Evolutionary conservation across 352 stramenopile species (phyloP).

Genomic region (Phytopythium kandeliae): DNA sequence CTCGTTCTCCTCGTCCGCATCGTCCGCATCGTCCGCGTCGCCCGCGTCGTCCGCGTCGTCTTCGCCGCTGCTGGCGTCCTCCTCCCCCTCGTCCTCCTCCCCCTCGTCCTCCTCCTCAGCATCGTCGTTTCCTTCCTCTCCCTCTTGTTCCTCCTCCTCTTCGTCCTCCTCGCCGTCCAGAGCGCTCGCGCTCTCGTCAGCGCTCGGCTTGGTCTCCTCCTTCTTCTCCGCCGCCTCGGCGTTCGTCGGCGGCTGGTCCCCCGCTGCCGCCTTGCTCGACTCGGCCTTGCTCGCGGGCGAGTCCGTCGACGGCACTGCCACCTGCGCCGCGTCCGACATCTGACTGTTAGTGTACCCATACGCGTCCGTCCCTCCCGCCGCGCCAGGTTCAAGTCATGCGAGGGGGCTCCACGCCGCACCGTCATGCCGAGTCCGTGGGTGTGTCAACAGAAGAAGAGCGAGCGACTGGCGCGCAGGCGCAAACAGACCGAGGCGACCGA

Average conservation of each 20-base stretch:
- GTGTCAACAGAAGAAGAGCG: not conserved
- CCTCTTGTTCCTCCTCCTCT: conserved; percentile 13
- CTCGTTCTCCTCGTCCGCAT: conserved; percentile 18
- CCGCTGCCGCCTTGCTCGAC: not conserved
- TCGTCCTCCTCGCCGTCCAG: conserved; percentile 16
- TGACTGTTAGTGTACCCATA: conserved; percentile 5
- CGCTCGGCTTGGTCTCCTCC: too few species aligned
- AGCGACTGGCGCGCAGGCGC: too few species aligned
- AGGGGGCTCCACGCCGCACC: conserved; percentile 15
- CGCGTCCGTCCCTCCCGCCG: too few species aligned
- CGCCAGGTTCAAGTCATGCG: not conserved
- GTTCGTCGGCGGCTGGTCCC: not conserved
- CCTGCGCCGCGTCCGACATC: conserved; percentile 4
- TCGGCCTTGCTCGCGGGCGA: not conserved
- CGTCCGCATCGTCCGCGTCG: conserved; percentile 21
- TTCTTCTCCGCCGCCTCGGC: too few species aligned
- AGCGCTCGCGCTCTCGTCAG: too few species aligned
- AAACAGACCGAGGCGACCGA: too few species aligned
- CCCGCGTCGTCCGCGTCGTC: conserved; percentile 28
- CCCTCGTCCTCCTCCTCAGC: conserved; percentile 20
- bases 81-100: conserved; percentile 14
- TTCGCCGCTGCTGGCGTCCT: conserved; percentile 17
- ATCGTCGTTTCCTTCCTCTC: conserved; percentile 8
- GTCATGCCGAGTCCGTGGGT: conserved; percentile 9
- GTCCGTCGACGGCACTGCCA: conserved; percentile 6